Percentiles rank a stretch among this genome's conserved stretches.
Conservation (phyloP, 352 stramenopile genomes). For the Pythium volutum region DNA sequence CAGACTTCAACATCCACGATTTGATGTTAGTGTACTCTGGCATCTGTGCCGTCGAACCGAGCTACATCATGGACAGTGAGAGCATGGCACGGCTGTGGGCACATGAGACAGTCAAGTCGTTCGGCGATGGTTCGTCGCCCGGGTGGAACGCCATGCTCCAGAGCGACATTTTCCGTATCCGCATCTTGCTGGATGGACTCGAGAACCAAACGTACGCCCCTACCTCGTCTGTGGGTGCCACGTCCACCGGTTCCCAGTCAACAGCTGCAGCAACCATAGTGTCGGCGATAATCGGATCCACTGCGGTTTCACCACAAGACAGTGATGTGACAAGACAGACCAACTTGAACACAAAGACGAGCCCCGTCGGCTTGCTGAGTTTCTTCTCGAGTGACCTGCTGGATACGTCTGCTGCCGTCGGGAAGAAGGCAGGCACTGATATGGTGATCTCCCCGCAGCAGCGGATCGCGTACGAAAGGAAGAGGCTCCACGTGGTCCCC, state of each 20-base stretch:
- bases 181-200: constrained; percentile 27
- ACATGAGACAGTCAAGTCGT: constrained; percentile 41
- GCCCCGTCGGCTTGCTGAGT: constrained; percentile 5
- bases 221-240: background rate
- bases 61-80: constrained; percentile 36
- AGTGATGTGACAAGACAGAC: background rate
- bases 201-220: constrained; percentile 3
- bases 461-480: constrained; percentile 8
- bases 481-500: constrained; percentile 12
- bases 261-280: background rate
- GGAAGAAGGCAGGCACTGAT: background rate
- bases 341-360: constrained; percentile 20
- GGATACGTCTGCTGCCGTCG: background rate
- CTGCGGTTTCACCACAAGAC: background rate
- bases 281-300: constrained; percentile 4
- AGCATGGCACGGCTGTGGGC: constrained; percentile 47
- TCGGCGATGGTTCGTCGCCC: constrained; percentile 20
- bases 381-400: constrained; percentile 19
- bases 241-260: background rate
- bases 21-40: constrained; percentile 46
- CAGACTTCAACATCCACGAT: constrained; percentile 43
- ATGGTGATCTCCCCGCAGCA: constrained; percentile 16
- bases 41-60: constrained; percentile 35
- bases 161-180: constrained; percentile 19
- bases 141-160: constrained; percentile 1